Evolutionary conservation across 306 rosid genomes (phyloP).

Genomic region (Cucumis melo): DNA sequence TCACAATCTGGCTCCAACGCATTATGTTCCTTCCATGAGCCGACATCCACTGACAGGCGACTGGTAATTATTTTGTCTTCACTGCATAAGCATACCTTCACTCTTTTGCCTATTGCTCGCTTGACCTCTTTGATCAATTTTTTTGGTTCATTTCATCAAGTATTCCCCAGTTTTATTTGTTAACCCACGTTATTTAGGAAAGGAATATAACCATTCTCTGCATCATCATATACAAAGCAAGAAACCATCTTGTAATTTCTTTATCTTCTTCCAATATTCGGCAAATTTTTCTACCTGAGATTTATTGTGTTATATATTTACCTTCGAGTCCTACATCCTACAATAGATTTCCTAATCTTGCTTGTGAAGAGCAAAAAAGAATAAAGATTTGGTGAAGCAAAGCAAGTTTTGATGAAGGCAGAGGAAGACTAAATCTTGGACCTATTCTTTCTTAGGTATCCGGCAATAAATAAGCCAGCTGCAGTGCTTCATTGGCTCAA

Average conservation of each 20-base stretch:
- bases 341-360: neutral
- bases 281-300: neutral
- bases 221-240: neutral
- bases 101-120: neutral
- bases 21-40: constrained; percentile 91
- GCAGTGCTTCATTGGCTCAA: constrained; percentile 99
- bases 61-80: constrained; percentile 42
- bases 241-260: neutral
- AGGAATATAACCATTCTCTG: neutral
- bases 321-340: neutral
- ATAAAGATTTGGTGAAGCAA: neutral
- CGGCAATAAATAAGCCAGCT: constrained; percentile 97
- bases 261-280: neutral
- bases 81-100: neutral
- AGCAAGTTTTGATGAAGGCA: neutral
- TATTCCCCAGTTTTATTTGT: neutral
- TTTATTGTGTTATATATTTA: neutral
- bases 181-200: neutral
- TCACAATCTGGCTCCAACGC: constrained; percentile 89
- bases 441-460: constrained; percentile 56
- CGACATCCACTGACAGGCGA: constrained; percentile 92
- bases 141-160: neutral
- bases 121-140: neutral
- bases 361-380: neutral
- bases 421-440: neutral